Conservation (phyloP, 805 yeast species). For the Candida boleticola region DNA sequence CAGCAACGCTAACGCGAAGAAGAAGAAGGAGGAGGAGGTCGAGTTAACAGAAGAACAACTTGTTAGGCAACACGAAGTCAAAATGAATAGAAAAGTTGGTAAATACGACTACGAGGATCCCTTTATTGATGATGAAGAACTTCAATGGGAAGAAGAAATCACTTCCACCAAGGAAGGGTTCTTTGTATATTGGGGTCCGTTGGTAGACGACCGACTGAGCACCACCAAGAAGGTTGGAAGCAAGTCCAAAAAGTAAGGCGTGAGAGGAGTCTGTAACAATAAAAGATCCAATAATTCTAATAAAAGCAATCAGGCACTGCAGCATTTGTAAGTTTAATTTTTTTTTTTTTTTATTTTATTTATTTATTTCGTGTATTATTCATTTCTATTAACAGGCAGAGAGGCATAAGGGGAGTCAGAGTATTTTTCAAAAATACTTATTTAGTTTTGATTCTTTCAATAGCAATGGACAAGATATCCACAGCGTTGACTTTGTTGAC, state of each 20-base stretch:
- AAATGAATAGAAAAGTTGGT: slow-evolving; percentile 73
- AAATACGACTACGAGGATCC: slow-evolving; percentile 93
- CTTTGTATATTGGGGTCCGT: slow-evolving; percentile 91
- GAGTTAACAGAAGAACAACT: slow-evolving; percentile 42
- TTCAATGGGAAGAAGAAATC: slow-evolving; percentile 89
- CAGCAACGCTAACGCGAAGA: slow-evolving; percentile 7
- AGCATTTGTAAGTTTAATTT: too few species aligned
- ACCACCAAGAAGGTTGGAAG: slow-evolving; percentile 23
- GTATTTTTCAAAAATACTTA: not conserved
- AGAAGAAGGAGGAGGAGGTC: slow-evolving; percentile 19
- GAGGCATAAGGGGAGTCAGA: too few species aligned
- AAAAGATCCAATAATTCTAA: too few species aligned
- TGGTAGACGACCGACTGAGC: slow-evolving; percentile 51
- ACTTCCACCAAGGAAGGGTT: slow-evolving; percentile 93
- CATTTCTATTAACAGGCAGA: too few species aligned
- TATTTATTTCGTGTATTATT: not conserved
- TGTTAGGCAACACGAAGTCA: slow-evolving; percentile 42
- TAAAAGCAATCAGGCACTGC: not conserved
- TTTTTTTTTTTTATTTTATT: not conserved
- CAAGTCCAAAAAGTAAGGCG: slow-evolving; percentile 27
- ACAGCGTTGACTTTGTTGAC: slow-evolving; percentile 22
- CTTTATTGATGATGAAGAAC: slow-evolving; percentile 92
- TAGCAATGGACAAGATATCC: slow-evolving; percentile 31
- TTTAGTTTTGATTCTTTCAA: slow-evolving; percentile 27
- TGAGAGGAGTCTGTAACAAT: too few species aligned